Base-by-base conservation (phyloP, 129 eudicot genomes). In the Artemisia annua region DNA sequence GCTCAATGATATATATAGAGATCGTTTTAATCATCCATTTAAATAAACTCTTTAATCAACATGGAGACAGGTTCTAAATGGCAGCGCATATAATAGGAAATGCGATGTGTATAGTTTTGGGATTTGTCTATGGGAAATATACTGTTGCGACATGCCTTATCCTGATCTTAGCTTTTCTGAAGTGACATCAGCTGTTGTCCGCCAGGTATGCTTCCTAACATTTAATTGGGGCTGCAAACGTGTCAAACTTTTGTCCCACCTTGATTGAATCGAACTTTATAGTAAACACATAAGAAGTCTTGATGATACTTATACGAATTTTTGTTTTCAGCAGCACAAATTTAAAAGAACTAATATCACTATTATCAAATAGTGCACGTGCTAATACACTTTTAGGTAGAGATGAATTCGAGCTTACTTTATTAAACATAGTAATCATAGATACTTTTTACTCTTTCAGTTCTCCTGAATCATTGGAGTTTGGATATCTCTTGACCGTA, bases 61-160 rank as follows among this genome's bases (percentile, higher is more conserved):
- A 58, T 57, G 73, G 71, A 20, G 62, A 51, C 82, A 91, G 97
- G 97, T 88, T 53, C 87, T 88, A 50, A 86, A 86, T 75, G 97
- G 97, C 10, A 84, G 83, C 63, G 88, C 97, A 7, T 91, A 91
- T 55, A 88, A 91, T 63, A 68, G 93, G 83, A 91, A 86, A 75
- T 91, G 97, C 1, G 97, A 91, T 71, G 97, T 91, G 11, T 91
- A 91, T 78, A 91, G 96, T 66, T 91, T 88, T 57, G 97, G 97
- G 30, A 88, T 91, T 17, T 91, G 97, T 79, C 78, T 91, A 26
- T 91, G 97, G 97, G 97, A 91, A 80, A 91, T 88, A 69, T 91
- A 91, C 65, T 91, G 97, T 73, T 91, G 97, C 74, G 93, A 91
- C 83, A 91, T 91, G 97, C 96, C 97, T 50, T 91, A 91, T 85